Evolutionary conservation across 2,329 filamentous ascomycete species (phyloP).

Genomic region (Phialocephala subalpina): DNA sequence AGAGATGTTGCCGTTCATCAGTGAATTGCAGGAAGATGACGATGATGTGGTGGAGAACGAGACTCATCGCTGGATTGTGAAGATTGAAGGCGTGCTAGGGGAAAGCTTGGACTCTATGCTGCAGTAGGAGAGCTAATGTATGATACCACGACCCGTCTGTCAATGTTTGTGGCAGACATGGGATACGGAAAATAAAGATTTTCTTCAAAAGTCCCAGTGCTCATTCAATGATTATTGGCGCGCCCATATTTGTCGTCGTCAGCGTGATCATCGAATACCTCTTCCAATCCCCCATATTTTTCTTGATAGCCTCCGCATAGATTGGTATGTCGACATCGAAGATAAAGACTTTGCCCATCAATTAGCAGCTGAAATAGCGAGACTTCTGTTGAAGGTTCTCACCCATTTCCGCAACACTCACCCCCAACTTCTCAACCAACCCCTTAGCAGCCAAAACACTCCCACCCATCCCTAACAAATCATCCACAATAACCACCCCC

Average conservation of each 20-base stretch:
- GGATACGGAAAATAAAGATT: neutral
- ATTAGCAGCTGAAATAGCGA: too few species aligned
- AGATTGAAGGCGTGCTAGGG: conserved; percentile 88
- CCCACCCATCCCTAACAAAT: conserved; percentile 95
- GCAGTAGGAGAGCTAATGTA: conserved; percentile 63
- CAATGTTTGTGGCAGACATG: neutral
- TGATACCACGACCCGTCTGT: conserved; percentile 1
- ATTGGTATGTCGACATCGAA: conserved; percentile 73
- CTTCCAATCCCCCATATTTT: conserved; percentile 27
- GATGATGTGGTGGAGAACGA: conserved; percentile 92
- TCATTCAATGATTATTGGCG: conserved; percentile 5
- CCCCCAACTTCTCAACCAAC: conserved; percentile 84
- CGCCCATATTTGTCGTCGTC: conserved; percentile 21
- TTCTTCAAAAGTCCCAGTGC: neutral
- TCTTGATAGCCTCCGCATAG: conserved; percentile 28
- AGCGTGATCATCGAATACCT: conserved; percentile 35
- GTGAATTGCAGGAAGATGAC: conserved; percentile 94
- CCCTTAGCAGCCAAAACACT: conserved; percentile 85
- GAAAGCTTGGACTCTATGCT: conserved; percentile 94
- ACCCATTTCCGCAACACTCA: conserved; percentile 70
- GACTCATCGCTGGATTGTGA: conserved; percentile 87
- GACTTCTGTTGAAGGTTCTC: too few species aligned
- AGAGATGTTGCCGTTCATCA: conserved; percentile 96
- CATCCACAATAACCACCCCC: conserved; percentile 90
- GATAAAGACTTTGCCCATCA: conserved; percentile 64